Evolutionary conservation across 2,329 filamentous ascomycete genomes (phyloP).

Genomic region (Cladosporium phlei): DNA sequence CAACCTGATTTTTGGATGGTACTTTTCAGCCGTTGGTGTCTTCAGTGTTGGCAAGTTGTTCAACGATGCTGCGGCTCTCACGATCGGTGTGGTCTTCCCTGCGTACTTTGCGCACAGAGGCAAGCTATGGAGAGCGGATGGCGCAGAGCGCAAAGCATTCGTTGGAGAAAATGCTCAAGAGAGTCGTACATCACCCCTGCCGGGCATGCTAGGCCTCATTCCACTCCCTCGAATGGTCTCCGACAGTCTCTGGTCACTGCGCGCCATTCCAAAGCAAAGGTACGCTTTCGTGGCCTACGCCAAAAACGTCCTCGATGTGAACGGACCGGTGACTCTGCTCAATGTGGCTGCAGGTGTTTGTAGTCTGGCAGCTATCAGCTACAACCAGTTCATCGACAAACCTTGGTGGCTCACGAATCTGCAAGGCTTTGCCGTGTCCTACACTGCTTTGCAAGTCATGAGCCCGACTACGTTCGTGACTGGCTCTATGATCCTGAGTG

Average conservation of each 20-base stretch:
- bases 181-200: slow-evolving; percentile 44
- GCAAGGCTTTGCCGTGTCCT: slow-evolving; percentile 81
- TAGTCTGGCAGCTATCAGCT: slow-evolving; percentile 54
- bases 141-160: slow-evolving; percentile 30
- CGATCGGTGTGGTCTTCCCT: slow-evolving; percentile 68
- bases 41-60: slow-evolving; percentile 69
- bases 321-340: slow-evolving; percentile 50
- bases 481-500: slow-evolving; percentile 69
- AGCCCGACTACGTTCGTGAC: slow-evolving; percentile 85
- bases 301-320: slow-evolving; percentile 36
- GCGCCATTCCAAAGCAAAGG: slow-evolving; percentile 47
- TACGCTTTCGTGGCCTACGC: slow-evolving; percentile 50
- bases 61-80: slow-evolving; percentile 64
- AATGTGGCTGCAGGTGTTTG: slow-evolving; percentile 54
- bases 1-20: slow-evolving; percentile 76
- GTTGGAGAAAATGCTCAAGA: slow-evolving; percentile 12
- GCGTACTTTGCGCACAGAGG: slow-evolving; percentile 56
- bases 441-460: slow-evolving; percentile 74
- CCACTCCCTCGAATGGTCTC: slow-evolving; percentile 38
- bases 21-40: slow-evolving; percentile 77
- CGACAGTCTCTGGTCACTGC: slow-evolving; percentile 45
- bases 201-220: slow-evolving; percentile 45
- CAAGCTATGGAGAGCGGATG: slow-evolving; percentile 46
- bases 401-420: slow-evolving; percentile 76
- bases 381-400: slow-evolving; percentile 59